Base-by-base conservation (phyloP, 2,329 filamentous ascomycete genomes). In the Nakataea oryzae region DNA sequence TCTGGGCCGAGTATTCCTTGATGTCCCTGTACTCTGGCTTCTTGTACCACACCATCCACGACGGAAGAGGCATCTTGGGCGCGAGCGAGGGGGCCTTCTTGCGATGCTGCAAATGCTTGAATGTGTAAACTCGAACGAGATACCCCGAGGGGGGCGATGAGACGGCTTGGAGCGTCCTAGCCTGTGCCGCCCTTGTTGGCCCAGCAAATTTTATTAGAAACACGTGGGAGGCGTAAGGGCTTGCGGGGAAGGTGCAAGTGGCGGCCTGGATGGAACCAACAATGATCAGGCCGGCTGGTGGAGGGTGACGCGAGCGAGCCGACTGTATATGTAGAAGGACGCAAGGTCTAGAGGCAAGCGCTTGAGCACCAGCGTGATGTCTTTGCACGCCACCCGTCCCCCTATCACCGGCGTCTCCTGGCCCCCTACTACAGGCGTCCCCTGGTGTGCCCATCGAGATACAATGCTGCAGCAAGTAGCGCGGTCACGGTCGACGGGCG, bases 21-120 rank as follows among this genome's bases (percentile, higher is more conserved):
- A 80, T 76, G 64, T 80, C 77, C 28, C 77, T 72, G 66, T 79
- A 80, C 63, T 79, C 77, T 2, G 78, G 78, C 67, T 78, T 79
- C 70, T 78, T 79, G 69, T 80, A 80, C 78, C 78, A 80, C 57
- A 68, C 63, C 64, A 78, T 65, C 75, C 76, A 79, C n/a, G 66
- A 64, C 0, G 71, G 71, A 32, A 70, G 47, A 54, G 57, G 54
- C 70, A 73, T 73, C 56, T 50, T 66, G 41, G 13, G 17, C 4
- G 9, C n/a, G 41, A n/a, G 34, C 34, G 17, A n/a, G n/a, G 41
- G 2, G 30, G 30, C 8, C 8, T 8, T 32, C 9, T 2, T 9
- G 2, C 30, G 8, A 32, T 12, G 30, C 30, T 12, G 9, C 13
- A 12, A 11, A n/a, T 32, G 30, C 30, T 32, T 9, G 30, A n/a